Evolutionary conservation across 2,329 filamentous ascomycete genomes (phyloP), one percentile per base, ranked within the genome.

Genomic region (Escovopsis weberi): DNA sequence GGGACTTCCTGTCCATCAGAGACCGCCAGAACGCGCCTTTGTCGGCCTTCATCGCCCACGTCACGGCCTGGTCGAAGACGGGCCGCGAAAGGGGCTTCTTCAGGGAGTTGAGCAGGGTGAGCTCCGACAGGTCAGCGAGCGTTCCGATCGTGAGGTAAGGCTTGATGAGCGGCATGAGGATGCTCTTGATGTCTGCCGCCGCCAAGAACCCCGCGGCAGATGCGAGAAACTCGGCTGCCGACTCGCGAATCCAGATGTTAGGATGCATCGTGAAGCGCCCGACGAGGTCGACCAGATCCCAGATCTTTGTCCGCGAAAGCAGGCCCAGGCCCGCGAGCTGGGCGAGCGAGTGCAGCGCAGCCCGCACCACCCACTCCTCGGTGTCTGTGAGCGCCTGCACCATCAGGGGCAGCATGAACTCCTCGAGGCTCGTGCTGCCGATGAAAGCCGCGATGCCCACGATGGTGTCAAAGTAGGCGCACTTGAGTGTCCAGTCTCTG

Each of bases 361-460:
- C 85, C 55, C 95, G 87, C 11, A 98, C 81, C 2, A 98, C 91
- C 56, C 85, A 89, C 52, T 95, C 89, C 60, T 98, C 91, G 0
- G 85, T 77, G 50, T 98, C 91, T 1, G 87, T 86, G 52, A 98
- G 68, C 7, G 91, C 89, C 59, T 95, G 91, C 3, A 95, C 75
- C 86, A 98, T 95, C 12, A 98, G 69, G 1, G 93, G 91, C 26
- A 98, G 65, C 49, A 96, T 94, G 53, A 95, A 98, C 51, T 94
- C 87, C 60, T 98, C 91, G 30, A 98, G 65, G 51, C 82, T 93
- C 32, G 80, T 84, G 46, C 84, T 87, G 26, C 91, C 91, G 32
- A 96, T 75, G 51, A 94, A 94, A 1, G 85, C 78, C 4, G 88
- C 85, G 49, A 98, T 88, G 4, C 88, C 89, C 12, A 96, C 85